Evolutionary conservation across 2,329 filamentous ascomycete genomes (phyloP).

Genomic region (Alternaria incomplexa): DNA sequence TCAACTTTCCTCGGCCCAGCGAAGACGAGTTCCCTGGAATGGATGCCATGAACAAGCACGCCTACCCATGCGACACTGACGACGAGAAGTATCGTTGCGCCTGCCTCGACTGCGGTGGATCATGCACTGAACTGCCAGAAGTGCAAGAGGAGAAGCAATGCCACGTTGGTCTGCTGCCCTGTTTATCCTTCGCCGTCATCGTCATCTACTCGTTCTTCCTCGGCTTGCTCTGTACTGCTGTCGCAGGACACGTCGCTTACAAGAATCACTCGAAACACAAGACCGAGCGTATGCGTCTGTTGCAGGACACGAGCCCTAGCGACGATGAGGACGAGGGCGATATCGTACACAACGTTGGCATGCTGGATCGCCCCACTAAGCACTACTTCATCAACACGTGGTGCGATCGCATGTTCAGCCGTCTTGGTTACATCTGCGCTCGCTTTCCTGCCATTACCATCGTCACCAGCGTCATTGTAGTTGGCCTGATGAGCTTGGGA

Average conservation of each 20-base stretch:
- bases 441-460: conserved; percentile 87
- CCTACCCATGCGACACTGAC: conserved; percentile 88
- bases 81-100: conserved; percentile 87
- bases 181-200: conserved; percentile 90
- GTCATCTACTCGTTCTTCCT: conserved; percentile 81
- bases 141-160: conserved; percentile 75
- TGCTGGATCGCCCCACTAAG: conserved; percentile 78
- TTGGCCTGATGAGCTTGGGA: conserved; percentile 80
- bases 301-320: conserved; percentile 82
- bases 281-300: conserved; percentile 80
- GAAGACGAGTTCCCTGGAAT: conserved; percentile 71
- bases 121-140: conserved; percentile 81
- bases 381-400: conserved; percentile 84
- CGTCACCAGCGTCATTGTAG: conserved; percentile 72
- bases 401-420: conserved; percentile 80
- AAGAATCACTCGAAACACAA: conserved; percentile 74
- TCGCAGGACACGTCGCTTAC: conserved; percentile 78
- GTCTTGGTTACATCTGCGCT: conserved; percentile 79
- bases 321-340: conserved; percentile 96
- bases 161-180: conserved; percentile 85
- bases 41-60: conserved; percentile 70
- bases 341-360: conserved; percentile 74
- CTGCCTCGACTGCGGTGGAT: conserved; percentile 87
- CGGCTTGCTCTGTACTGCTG: conserved; percentile 67
- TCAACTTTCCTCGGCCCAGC: conserved; percentile 78